Base-by-base conservation (phyloP, 768 basidiomycete species). In the Cystofilobasidium bisporidii region DNA sequence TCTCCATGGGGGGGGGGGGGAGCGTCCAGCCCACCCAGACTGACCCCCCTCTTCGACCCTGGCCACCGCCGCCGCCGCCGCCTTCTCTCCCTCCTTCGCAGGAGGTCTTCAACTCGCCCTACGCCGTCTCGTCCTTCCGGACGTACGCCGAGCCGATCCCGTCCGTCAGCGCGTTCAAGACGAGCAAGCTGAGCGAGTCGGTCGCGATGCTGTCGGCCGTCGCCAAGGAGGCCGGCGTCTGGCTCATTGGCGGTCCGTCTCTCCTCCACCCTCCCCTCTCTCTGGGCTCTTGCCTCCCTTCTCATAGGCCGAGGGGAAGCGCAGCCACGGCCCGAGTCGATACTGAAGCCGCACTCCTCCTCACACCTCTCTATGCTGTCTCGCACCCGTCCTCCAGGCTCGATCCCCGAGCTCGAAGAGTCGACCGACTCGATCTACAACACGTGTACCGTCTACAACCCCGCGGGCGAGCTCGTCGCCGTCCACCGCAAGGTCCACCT, bases 401-500 rank as follows among this genome's bases (percentile, higher is more conserved):
- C 91, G 2, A 93, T 99, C 61, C 96, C 96, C 0, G 94, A 99
- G 76, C 81, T 83, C 50, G 89, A 89, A 69, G 73, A 71, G 1
- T 38, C 67, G 0, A 77, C 79, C 53, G 83, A 83, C 63, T 87
- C 88, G 67, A 67, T 97, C 9, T 99, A 89, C 80, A 99, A 99
- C 76, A 94, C 92, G 3, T 86, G 88, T 71, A 92, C 89, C 5
- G 89, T 91, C 6, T 96, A 92, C 77, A 87, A 86, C 63, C 92
- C 78, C 8, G 5, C 68, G 90, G 92, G 93, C 30, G 84, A 89
- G 63, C 81, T 98, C 30, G 83, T 98, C 18, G 87, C 87, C 0
- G 84, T 83, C 45, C 91, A 98, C 78, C 86, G 94, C 63, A 99
- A 99, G 77, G 83, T 98, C 1, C 96, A 99, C 75, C 80, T 99